Conservation (phyloP, 805 yeast species). For the Saccharomycopsis sp. region DNA sequence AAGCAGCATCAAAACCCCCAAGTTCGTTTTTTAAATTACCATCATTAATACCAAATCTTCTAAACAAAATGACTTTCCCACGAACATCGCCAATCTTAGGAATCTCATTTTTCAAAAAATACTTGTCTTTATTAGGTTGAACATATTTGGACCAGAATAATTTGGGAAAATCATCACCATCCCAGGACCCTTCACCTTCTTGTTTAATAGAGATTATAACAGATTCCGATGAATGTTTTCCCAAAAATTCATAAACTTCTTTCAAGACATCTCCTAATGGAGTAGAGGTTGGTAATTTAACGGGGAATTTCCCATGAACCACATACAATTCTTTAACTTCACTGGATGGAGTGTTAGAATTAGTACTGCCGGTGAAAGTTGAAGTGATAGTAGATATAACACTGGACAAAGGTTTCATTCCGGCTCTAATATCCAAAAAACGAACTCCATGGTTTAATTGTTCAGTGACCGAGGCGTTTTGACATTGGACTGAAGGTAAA, state of each 20-base stretch:
- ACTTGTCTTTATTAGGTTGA: slow-evolving; percentile 36
- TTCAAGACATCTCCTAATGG: slow-evolving; percentile 40
- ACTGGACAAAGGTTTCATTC: slow-evolving; percentile 44
- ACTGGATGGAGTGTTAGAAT: slow-evolving; percentile 22
- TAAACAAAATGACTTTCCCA: slow-evolving; percentile 55
- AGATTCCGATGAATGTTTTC: slow-evolving; percentile 42
- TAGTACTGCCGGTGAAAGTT: slow-evolving; percentile 13
- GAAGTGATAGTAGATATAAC: slow-evolving; percentile 26
- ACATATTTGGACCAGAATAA: slow-evolving; percentile 50
- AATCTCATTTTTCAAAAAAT: slow-evolving; percentile 47
- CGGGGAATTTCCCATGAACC: slow-evolving; percentile 70
- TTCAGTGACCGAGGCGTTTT: slow-evolving; percentile 44
- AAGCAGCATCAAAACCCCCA: slow-evolving; percentile 58
- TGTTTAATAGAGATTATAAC: slow-evolving; percentile 62
- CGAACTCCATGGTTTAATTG: slow-evolving; percentile 70
- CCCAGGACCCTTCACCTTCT: slow-evolving; percentile 63
- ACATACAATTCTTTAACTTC: slow-evolving; percentile 46
- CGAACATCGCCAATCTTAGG: slow-evolving; percentile 54
- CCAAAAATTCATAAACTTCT: slow-evolving; percentile 50
- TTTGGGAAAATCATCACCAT: slow-evolving; percentile 58
- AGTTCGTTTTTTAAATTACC: slow-evolving; percentile 27
- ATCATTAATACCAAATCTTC: slow-evolving; percentile 59
- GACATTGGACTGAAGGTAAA: slow-evolving; percentile 70
- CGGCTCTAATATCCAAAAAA: slow-evolving; percentile 58
- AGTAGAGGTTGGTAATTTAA: slow-evolving; percentile 46